Evolutionary conservation across 331 rosid genomes (phyloP), one percentile per base, ranked within the genome.

Genomic region (Malus hybrid): DNA sequence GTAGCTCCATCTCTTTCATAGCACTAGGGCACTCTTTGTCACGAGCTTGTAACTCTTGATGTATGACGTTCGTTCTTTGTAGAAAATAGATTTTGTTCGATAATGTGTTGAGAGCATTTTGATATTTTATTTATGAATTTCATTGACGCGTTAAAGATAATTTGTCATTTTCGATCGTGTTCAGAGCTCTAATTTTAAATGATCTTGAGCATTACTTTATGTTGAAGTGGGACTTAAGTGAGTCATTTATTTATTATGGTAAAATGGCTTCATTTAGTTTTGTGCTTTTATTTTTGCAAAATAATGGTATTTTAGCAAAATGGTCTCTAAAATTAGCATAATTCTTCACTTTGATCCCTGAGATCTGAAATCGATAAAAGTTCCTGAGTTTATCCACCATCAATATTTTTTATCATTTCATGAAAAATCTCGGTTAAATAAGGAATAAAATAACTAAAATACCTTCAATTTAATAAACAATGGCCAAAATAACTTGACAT

Each of bases 241-340:
- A 76, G 71, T 57, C 70, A 19, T 42, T 16, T 71, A 69, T 77
- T 81, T 46, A 66, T 72, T 44, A 44, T 16, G 19, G 42, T 66
- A 69, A 39, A 4, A 70, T 46, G 28, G 16, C 13, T 5, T 33
- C 30, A 22, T 1, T 58, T 71, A 63, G 39, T 73, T 24, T 24
- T 24, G 24, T 24, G 24, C 24, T 24, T 24, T 24, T 24, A 24
- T 24, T 24, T 24, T 24, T 24, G 24, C 24, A 24, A 24, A 24
- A 24, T 24, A 24, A 30, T 77, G 62, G 24, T 1, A 24, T 24
- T 24, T 24, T 24, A 24, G 24, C 24, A 24, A 24, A 24, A 24
- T 24, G 24, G 24, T 24, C 24, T 24, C 24, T 24, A 24, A 24
- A 24, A 24, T 24, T 24, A 24, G 24, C 24, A 24, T 24, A 24